Evolutionary conservation across 2,329 filamentous ascomycete species (phyloP).

Genomic region (Alternaria gansuensis): DNA sequence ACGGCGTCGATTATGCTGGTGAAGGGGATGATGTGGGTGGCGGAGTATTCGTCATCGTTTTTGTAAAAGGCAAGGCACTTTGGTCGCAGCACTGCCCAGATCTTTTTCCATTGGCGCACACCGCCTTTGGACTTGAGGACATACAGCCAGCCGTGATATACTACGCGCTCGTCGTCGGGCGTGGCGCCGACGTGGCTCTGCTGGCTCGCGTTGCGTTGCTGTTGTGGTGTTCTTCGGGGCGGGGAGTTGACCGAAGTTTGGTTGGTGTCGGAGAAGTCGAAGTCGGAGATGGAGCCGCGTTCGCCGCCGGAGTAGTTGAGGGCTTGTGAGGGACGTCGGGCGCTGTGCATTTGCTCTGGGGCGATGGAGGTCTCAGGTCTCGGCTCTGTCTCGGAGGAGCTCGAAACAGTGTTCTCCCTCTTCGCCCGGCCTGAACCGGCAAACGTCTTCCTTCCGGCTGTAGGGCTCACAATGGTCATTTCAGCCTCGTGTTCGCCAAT

Average conservation of each 20-base stretch:
- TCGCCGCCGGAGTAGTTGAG: conserved; percentile 71
- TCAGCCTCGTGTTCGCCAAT: conserved; percentile 91
- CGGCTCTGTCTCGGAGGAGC: conserved; percentile 58
- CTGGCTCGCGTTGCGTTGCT: conserved; percentile 68
- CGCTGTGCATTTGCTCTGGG: conserved; percentile 48
- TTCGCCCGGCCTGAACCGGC: conserved; percentile 51
- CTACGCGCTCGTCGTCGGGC: conserved; percentile 80
- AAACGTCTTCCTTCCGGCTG: conserved; percentile 61
- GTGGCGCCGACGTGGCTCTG: conserved; percentile 61
- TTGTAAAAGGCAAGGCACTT: conserved; percentile 91
- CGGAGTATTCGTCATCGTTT: conserved; percentile 87
- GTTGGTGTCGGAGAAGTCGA: conserved; percentile 83
- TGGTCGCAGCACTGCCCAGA: conserved; percentile 90
- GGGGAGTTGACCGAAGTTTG: conserved; percentile 61
- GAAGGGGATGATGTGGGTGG: conserved; percentile 81
- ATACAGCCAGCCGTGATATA: conserved; percentile 91
- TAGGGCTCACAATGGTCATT: conserved; percentile 75
- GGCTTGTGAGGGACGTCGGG: conserved; percentile 68
- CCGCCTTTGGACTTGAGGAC: conserved; percentile 83
- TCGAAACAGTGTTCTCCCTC: conserved; percentile 51
- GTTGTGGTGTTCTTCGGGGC: conserved; percentile 32
- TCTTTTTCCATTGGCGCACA: conserved; percentile 91
- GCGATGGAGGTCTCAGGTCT: conserved; percentile 38
- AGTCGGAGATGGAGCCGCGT: conserved; percentile 83
- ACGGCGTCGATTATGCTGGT: conserved; percentile 85